Evolutionary conservation across 2,329 filamentous ascomycete species (phyloP).

Genomic region (Chaetomium globosum): DNA sequence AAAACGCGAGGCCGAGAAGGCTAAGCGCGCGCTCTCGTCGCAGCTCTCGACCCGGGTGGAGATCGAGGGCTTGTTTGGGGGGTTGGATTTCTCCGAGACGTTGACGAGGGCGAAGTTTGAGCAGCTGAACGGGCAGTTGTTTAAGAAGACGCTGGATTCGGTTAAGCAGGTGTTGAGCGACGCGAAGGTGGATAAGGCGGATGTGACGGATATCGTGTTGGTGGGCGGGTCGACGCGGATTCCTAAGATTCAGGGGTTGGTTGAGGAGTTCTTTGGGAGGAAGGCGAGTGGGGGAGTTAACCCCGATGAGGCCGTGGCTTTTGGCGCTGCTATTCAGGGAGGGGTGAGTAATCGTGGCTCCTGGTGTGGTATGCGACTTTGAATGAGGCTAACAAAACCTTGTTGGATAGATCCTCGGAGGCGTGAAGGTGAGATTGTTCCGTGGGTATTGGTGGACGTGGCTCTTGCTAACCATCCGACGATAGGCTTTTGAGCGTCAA

Average conservation of each 20-base stretch:
- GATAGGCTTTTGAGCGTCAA: conserved; percentile 69
- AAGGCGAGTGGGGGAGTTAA: conserved; percentile 98
- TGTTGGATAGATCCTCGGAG: conserved; percentile 27
- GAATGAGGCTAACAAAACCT: conserved; percentile 6
- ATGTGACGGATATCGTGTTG: conserved; percentile 94
- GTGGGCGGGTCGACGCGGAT: conserved; percentile 99
- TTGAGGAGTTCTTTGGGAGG: conserved; percentile 98
- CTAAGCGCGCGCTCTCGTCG: conserved; percentile 95
- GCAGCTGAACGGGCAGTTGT: conserved; percentile 96
- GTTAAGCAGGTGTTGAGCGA: conserved; percentile 98
- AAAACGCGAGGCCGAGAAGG: conserved; percentile 99
- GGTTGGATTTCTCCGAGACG: conserved; percentile 96
- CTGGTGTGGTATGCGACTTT: neutral
- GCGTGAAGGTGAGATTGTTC: conserved; percentile 40
- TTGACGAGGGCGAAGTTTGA: conserved; percentile 98
- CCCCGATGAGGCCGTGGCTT: conserved; percentile 98
- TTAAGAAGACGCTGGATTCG: conserved; percentile 98
- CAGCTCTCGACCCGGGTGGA: conserved; percentile 93
- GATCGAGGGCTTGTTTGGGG: conserved; percentile 94
- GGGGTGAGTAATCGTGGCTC: conserved; percentile 49
- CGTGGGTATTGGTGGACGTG: neutral
- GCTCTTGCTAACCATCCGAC: conserved; percentile 61
- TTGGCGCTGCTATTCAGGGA: conserved; percentile 94
- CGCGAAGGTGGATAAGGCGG: conserved; percentile 91
- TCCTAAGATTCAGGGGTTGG: conserved; percentile 90